phyloP scores from a whole-genome alignment of 2,329 filamentous ascomycete species.

The Claviceps digitariae region DNA sequence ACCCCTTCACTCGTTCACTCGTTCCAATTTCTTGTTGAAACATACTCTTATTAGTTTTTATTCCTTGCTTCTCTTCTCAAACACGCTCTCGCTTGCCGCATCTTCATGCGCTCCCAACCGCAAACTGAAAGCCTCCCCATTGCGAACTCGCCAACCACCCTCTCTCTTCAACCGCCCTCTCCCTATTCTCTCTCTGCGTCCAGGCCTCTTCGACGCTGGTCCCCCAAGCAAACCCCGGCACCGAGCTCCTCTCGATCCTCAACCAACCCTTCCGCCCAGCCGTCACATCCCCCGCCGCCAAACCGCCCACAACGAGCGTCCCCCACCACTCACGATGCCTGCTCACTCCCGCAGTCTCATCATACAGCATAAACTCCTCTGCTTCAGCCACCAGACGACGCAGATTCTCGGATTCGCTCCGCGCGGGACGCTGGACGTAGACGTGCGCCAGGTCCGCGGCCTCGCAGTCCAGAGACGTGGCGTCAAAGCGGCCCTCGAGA shows the following conservation, averaged over 20 bases:
- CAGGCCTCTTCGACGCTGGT: conserved; percentile 33
- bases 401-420: conserved; percentile 13
- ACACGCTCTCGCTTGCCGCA: no score
- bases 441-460: conserved; percentile 32
- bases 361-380: conserved; percentile 38
- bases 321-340: conserved; percentile 41
- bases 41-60: no score
- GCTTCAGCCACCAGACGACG: conserved; percentile 26
- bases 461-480: conserved; percentile 28
- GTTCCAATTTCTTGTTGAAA: no score
- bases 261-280: conserved; percentile 36
- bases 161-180: conserved; percentile 26
- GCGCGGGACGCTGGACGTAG: conserved; percentile 32
- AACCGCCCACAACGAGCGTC: conserved; percentile 37
- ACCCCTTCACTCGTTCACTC: no score
- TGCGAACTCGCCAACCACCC: conserved; percentile 33
- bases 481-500: conserved; percentile 40
- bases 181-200: conserved; percentile 23
- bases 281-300: conserved; percentile 19
- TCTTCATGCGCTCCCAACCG: conserved; percentile 2
- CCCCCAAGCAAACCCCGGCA: conserved; percentile 24
- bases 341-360: conserved; percentile 24
- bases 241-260: conserved; percentile 30
- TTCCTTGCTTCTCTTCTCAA: no score
- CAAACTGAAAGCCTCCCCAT: conserved; percentile 37